Conservation (phyloP, 2,329 filamentous ascomycete genomes). For the Blumeria hordei region DNA sequence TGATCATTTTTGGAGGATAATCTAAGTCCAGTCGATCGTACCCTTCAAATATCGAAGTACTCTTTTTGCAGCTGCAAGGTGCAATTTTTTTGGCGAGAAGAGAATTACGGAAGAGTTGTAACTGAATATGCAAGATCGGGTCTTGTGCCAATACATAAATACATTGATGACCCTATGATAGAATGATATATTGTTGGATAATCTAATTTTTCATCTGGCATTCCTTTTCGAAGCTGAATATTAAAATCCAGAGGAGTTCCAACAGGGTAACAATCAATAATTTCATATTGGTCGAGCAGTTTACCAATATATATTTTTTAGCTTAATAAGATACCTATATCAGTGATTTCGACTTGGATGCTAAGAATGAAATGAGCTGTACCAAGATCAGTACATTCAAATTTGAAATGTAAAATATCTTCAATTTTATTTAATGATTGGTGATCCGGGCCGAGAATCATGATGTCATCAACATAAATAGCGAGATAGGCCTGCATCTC, state of each 20-base stretch:
- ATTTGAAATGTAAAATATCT: neutral
- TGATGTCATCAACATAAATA: neutral
- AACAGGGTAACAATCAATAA: neutral
- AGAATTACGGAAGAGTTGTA: neutral
- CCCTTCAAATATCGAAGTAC: neutral
- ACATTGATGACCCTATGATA: neutral
- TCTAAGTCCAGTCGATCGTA: neutral
- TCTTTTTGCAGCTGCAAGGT: neutral
- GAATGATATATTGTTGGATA: neutral
- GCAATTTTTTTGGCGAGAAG: neutral
- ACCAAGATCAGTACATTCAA: neutral
- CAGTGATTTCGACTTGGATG: neutral
- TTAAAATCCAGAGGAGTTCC: neutral
- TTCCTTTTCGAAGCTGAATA: neutral
- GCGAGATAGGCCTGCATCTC: neutral
- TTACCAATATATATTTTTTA: neutral
- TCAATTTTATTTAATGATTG: neutral
- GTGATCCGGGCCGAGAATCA: neutral
- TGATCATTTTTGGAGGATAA: neutral
- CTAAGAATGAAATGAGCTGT: neutral
- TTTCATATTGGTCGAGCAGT: neutral
- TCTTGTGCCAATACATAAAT: neutral
- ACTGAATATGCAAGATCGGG: neutral
- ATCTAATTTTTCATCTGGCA: neutral
- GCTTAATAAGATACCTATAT: neutral